Conservation (phyloP, 768 basidiomycete genomes). For the Cubamyces sp. region DNA sequence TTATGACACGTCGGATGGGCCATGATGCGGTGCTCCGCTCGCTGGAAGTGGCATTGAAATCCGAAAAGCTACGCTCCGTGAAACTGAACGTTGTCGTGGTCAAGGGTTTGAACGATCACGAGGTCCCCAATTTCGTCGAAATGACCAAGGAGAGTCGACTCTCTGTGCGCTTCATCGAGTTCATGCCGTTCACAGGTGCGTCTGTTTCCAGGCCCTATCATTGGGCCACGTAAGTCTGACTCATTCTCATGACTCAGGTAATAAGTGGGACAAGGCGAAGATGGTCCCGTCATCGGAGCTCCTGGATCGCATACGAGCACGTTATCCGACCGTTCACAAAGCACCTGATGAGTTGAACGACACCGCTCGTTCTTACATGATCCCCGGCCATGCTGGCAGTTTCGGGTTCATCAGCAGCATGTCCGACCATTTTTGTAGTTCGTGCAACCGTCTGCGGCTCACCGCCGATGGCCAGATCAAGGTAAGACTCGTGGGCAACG, state of each 20-base stretch:
- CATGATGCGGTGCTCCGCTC: slow-evolving; percentile 76
- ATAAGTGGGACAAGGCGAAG: slow-evolving; percentile 82
- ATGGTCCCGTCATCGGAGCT: slow-evolving; percentile 79
- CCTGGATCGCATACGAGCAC: slow-evolving; percentile 50
- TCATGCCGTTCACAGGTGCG: slow-evolving; percentile 87
- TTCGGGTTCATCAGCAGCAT: slow-evolving; percentile 92
- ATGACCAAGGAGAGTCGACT: slow-evolving; percentile 66
- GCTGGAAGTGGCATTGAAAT: slow-evolving; percentile 63
- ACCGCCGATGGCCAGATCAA: slow-evolving; percentile 94
- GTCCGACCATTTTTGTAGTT: slow-evolving; percentile 91
- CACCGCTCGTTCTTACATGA: slow-evolving; percentile 79
- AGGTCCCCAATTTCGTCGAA: slow-evolving; percentile 78
- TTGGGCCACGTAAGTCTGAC: slow-evolving; percentile 9
- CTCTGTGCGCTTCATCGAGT: slow-evolving; percentile 88
- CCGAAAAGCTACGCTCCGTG: slow-evolving; percentile 54
- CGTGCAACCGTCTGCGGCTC: slow-evolving; percentile 81
- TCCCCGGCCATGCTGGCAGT: slow-evolving; percentile 71
- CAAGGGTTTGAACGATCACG: slow-evolving; percentile 79
- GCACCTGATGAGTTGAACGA: slow-evolving; percentile 72
- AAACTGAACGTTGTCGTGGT: slow-evolving; percentile 89
- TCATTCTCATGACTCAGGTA: slow-evolving; percentile 51
- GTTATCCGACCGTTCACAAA: slow-evolving; percentile 57
- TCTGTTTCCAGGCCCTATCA: not conserved
- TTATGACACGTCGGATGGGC: slow-evolving; percentile 80
- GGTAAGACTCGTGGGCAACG: slow-evolving; percentile 40